Percentiles rank a stretch among this genome's conserved stretches.
Conservation (phyloP, 2,329 filamentous ascomycete species). For the Dothiorella sarmentorum region DNA sequence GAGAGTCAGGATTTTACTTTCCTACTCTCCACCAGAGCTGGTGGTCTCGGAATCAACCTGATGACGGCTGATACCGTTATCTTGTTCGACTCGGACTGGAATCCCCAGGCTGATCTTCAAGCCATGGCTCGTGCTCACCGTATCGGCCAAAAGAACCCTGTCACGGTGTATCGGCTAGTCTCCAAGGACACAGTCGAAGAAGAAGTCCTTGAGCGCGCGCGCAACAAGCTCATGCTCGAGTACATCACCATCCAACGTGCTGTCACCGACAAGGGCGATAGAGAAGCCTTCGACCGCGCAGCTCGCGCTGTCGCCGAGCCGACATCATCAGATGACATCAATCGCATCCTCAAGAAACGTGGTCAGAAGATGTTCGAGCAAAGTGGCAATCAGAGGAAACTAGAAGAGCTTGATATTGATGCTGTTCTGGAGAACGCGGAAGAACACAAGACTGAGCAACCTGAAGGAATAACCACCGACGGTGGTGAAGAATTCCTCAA, state of each 20-base stretch:
- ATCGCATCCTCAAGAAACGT: conserved; percentile 90
- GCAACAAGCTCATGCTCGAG: conserved; percentile 95
- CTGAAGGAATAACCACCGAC: conserved; percentile 89
- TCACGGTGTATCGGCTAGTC: conserved; percentile 93
- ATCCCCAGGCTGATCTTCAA: conserved; percentile 94
- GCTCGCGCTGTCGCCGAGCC: conserved; percentile 83
- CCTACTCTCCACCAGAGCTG: conserved; percentile 87
- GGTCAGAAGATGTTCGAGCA: conserved; percentile 99
- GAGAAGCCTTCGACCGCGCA: conserved; percentile 57
- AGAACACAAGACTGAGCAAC: conserved; percentile 92
- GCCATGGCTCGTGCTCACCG: conserved; percentile 98
- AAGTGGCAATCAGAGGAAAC: conserved; percentile 89
- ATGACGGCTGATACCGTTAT: conserved; percentile 99
- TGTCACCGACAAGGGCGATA: conserved; percentile 88
- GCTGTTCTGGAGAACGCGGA: conserved; percentile 95
- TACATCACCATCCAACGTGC: conserved; percentile 97
- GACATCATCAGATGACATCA: conserved; percentile 90
- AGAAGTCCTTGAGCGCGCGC: conserved; percentile 90
- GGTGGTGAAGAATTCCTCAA: conserved; percentile 95
- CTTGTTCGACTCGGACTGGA: conserved; percentile 98
- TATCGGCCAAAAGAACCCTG: conserved; percentile 93
- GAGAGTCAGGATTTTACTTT: conserved; percentile 96
- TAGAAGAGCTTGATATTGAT: conserved; percentile 97
- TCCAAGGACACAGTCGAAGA: conserved; percentile 99
- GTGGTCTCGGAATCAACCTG: conserved; percentile 96